These are phyloP conservation scores for Kondoa malvinella DNA, from an alignment of 768 basidiomycete genomes.

Conservation along the genomic window DNA sequence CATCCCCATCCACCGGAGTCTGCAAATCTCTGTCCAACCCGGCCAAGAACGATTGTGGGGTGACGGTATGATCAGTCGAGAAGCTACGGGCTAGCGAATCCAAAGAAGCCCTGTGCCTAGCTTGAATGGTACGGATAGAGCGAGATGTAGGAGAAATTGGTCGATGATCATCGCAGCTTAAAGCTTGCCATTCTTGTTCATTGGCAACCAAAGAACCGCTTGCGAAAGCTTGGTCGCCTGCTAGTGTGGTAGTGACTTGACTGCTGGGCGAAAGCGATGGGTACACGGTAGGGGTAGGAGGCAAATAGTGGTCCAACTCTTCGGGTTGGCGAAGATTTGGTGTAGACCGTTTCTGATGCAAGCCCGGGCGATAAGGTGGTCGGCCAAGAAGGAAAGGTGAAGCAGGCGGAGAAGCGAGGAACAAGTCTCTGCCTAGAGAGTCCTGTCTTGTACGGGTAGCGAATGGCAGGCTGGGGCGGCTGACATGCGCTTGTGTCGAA, in stretches of 20 bases:
- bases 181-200: not conserved
- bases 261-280: not conserved
- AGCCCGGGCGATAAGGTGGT: not conserved
- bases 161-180: not conserved
- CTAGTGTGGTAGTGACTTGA: not conserved
- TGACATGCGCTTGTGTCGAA: not conserved
- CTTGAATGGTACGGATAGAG: not conserved
- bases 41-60: not conserved
- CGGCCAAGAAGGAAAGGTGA: not conserved
- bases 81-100: conserved; percentile 4
- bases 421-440: not conserved
- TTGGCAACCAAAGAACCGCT: not conserved
- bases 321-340: conserved; percentile 1
- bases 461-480: not conserved
- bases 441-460: not conserved
- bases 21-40: not conserved
- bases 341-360: conserved; percentile 5
- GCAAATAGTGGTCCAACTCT: conserved; percentile 1
- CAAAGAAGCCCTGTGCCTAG: not conserved
- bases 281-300: not conserved
- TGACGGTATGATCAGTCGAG: conserved; percentile 6
- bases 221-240: not conserved
- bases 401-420: not conserved
- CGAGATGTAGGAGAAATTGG: not conserved
- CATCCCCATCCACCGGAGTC: not conserved